Base-by-base conservation (phyloP, 2,329 filamentous ascomycete genomes). In the Fusarium ramigenum region DNA sequence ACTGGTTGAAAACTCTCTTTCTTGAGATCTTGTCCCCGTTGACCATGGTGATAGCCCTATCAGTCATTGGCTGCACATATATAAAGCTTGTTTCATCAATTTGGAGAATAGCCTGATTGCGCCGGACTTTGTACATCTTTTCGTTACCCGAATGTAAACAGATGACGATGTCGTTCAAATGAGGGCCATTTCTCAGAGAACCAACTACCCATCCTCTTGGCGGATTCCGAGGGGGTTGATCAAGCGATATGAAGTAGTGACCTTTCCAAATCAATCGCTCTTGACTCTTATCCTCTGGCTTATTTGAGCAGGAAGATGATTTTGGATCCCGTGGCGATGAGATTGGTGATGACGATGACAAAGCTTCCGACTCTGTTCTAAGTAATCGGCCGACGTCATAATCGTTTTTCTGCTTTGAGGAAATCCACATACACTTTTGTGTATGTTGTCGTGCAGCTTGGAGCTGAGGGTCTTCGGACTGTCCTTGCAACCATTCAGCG, bases 401-500 rank as follows among this genome's bases (percentile, higher is more conserved):
- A 1, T 58, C 54, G 18, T 9, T 42, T 2, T 44, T 25, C 0
- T 28, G 54, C 30, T 19, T 44, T 4, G n/a, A 32, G 18, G 36
- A 11, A 12, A 36, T n/a, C 54, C 54, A 58, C 40, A 58, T 58
- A 40, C 23, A 58, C 7, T 18, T 42, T 23, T 5, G 15, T 7
- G 30, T 15, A 1, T 57, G 30, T 8, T 36, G 19, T 18, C 2
- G 18, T 1, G 30, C 40, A 2, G 9, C 54, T 11, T 34, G 5
- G 4, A 18, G 0, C 0, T 0, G 0, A 3, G 54, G 18, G 5
- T 44, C 54, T 0, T 36, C 9, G n/a, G 0, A 6, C 7, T 57
- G 54, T 32, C 0, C 1, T 9, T 28, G 40, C 5, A 44, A 12
- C n/a, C 1, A 44, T 1, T 58, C 54, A 0, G 28, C 40, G 0